phyloP scores from a whole-genome alignment of 2,329 filamentous ascomycete genomes.

The Fusarium illudens region DNA sequence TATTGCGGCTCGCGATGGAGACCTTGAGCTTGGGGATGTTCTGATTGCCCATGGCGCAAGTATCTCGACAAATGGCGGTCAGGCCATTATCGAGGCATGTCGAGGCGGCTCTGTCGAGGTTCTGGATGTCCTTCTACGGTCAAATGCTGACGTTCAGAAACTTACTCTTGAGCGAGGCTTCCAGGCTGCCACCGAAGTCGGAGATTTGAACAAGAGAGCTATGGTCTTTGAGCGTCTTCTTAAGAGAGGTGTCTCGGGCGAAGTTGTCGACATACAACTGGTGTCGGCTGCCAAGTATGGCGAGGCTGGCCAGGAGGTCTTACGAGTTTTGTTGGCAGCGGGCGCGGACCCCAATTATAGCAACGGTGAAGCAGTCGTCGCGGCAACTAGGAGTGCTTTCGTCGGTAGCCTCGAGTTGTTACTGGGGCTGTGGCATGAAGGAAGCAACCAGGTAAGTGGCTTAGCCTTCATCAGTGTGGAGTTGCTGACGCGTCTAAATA shows the following conservation, averaged over 20 bases:
- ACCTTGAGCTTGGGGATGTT: slow-evolving; percentile 59
- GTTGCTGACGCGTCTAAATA: slow-evolving; percentile 40
- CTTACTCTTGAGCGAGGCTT: slow-evolving; percentile 60
- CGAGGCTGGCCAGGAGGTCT: slow-evolving; percentile 56
- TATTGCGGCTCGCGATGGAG: slow-evolving; percentile 61
- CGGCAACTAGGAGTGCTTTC: slow-evolving; percentile 61
- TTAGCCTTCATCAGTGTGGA: neutral
- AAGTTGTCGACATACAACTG: slow-evolving; percentile 62
- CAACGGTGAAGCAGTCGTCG: slow-evolving; percentile 63
- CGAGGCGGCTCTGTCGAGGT: slow-evolving; percentile 60
- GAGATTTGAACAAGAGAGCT: slow-evolving; percentile 58
- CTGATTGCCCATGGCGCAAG: slow-evolving; percentile 62
- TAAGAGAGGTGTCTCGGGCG: slow-evolving; percentile 58
- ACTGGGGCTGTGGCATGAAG: slow-evolving; percentile 56
- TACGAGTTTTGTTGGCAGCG: slow-evolving; percentile 59
- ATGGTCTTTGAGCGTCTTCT: slow-evolving; percentile 62
- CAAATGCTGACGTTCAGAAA: slow-evolving; percentile 50
- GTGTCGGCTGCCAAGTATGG: slow-evolving; percentile 62
- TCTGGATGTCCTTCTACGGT: slow-evolving; percentile 58
- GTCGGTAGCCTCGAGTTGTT: slow-evolving; percentile 60
- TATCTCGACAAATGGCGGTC: slow-evolving; percentile 60
- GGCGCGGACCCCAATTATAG: slow-evolving; percentile 66
- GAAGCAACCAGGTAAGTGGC: slow-evolving; percentile 51
- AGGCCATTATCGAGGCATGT: slow-evolving; percentile 64
- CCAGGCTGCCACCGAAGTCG: slow-evolving; percentile 62